Evolutionary conservation across 2,329 filamentous ascomycete genomes (phyloP), one percentile per base, ranked within the genome.

Genomic region (Parafenestella ontariensis): DNA sequence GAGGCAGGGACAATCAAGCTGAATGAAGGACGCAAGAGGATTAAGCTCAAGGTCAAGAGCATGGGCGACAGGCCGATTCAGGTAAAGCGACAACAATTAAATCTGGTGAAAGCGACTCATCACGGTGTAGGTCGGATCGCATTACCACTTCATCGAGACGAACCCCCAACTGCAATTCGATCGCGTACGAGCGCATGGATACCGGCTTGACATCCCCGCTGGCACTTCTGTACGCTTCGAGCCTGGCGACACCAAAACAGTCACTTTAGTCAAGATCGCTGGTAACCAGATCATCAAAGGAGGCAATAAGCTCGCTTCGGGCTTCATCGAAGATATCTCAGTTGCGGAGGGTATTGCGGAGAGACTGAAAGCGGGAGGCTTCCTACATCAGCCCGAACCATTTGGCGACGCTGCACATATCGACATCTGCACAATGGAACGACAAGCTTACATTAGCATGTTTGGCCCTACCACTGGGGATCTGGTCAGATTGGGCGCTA

Each of bases 91-190:
- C 3, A n/a, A 10, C 5, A 20, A 18, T 31, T 5, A 24, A 9
- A 8, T 2, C 9, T 11, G 23, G 7, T 2, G 11, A 6, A 44
- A 11, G 31, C 23, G 9, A 41, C 56, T 67, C 21, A 15, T 11
- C 2, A 11, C 9, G 7, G 20, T 23, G 20, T 65, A 87, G 84
- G 83, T 91, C 55, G 94, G 94, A 28, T 96, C 92, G 28, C 94
- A 98, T 77, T 98, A 96, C 75, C 94, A 97, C 77, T 96, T 98
- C 74, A 87, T 96, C 70, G 94, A 98, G 79, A 89, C 88, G n/a
- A 98, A 98, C 76, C 91, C 92, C 0, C 86, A 91, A 74, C 83
- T 98, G 46, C 86, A 90, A 58, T 98, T 98, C 74, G 94, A 98
- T 77, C 90, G 94, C 23, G 79, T 86, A 45, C 86, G 86, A 62